Percentiles rank a stretch among this genome's conserved stretches.
These are phyloP conservation scores for Acanthamoeba royreba DNA, from an alignment of 208 protist genomes.

Conservation along the genomic window DNA sequence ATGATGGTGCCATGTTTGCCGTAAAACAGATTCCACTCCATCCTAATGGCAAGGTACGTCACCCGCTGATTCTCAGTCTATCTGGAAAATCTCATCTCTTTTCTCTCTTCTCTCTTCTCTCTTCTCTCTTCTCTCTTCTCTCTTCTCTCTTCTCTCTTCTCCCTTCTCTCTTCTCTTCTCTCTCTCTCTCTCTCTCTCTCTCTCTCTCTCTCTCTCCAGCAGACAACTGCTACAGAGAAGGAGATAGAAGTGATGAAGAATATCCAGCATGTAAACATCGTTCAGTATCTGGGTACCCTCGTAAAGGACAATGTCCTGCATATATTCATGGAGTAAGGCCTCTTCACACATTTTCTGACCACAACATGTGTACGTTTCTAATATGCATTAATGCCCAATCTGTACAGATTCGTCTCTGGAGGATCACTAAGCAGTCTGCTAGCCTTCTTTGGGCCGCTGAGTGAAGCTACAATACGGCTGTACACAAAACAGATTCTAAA, in stretches of 20 bases:
- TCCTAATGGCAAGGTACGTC: neutral
- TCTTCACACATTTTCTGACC: neutral
- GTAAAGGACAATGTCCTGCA: conserved; percentile 55
- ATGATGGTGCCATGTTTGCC: conserved; percentile 41
- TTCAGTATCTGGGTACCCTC: conserved; percentile 64
- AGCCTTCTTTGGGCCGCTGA: neutral
- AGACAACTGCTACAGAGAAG: conserved; percentile 40
- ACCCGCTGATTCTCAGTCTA: too few relatives aligned
- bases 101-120: neutral
- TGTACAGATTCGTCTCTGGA: conserved; percentile 8
- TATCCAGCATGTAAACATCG: conserved; percentile 72
- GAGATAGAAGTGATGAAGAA: conserved; percentile 70
- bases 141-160: neutral
- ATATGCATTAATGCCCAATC: neutral
- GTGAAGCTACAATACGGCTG: neutral
- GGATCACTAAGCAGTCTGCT: conserved; percentile 33
- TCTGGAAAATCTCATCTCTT: neutral
- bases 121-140: neutral
- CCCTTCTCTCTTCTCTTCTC: neutral
- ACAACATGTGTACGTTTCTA: neutral
- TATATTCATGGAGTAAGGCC: conserved; percentile 70
- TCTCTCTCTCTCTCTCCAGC: neutral
- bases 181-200: neutral
- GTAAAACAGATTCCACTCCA: conserved; percentile 42
- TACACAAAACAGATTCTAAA: conserved; percentile 44